These are phyloP conservation scores for Alternaria brassicicola DNA, from an alignment of 2,329 filamentous ascomycete species.

Conservation along the genomic window DNA sequence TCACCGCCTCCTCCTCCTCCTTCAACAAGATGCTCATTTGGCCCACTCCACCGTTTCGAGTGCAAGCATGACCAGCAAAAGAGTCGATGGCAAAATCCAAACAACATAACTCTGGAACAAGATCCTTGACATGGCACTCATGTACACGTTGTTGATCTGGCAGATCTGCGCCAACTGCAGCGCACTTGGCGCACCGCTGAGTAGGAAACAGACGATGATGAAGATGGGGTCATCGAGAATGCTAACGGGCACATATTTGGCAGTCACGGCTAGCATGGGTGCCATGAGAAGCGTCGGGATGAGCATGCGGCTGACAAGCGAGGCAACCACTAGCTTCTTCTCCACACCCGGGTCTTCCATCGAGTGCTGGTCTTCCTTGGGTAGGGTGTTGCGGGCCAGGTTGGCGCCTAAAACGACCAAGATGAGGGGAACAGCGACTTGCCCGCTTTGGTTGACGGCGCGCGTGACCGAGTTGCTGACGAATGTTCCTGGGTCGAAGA, in stretches of 20 bases:
- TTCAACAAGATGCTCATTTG: conserved; percentile 8
- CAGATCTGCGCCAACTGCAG: conserved; percentile 97
- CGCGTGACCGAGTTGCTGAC: conserved; percentile 91
- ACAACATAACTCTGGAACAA: conserved; percentile 97
- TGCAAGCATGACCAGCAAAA: conserved; percentile 87
- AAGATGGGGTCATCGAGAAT: conserved; percentile 98
- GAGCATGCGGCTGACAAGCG: conserved; percentile 87
- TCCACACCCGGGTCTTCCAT: conserved; percentile 72
- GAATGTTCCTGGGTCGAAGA: conserved; percentile 89
- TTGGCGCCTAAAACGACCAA: conserved; percentile 95
- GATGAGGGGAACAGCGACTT: conserved; percentile 93
- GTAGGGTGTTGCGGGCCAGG: conserved; percentile 86
- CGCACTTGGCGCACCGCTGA: conserved; percentile 91
- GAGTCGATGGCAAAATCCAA: conserved; percentile 93
- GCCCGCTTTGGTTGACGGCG: conserved; percentile 81
- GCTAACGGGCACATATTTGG: conserved; percentile 89
- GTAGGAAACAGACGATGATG: conserved; percentile 94
- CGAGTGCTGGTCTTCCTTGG: conserved; percentile 67
- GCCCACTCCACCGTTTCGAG: conserved; percentile 95
- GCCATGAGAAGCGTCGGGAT: conserved; percentile 92
- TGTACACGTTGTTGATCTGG: conserved; percentile 96
- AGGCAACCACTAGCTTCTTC: conserved; percentile 82
- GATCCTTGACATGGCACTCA: conserved; percentile 89
- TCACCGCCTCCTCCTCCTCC: too few relatives aligned
- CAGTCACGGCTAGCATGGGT: conserved; percentile 81